Evolutionary conservation across 176 grass and related monocot species (phyloP).

Genomic region (Echinochloa phyllopogon): DNA sequence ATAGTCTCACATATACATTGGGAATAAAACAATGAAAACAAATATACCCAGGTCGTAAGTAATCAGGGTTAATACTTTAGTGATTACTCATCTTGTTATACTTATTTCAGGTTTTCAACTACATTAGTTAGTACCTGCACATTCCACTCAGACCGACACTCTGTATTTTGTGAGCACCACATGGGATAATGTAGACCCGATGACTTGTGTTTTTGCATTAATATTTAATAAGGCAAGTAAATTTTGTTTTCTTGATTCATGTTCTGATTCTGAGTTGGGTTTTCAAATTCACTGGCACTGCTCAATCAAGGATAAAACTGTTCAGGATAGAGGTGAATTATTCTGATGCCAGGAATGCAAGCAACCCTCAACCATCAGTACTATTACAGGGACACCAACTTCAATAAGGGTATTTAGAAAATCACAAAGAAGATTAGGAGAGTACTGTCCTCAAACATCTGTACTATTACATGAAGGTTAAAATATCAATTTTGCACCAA

Average conservation of each 20-base stretch:
- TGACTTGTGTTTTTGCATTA: not conserved
- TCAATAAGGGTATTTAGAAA: conserved; percentile 75
- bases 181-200: not conserved
- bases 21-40: not conserved
- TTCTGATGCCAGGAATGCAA: not conserved
- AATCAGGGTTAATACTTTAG: conserved; percentile 15
- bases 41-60: not conserved
- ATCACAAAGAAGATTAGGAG: conserved; percentile 69
- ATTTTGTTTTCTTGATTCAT: not conserved
- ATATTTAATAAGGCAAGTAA: conserved; percentile 13
- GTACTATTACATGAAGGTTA: conserved; percentile 5
- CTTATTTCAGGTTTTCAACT: conserved; percentile 11
- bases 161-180: not conserved
- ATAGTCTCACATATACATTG: conserved; percentile 1
- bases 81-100: conserved; percentile 13
- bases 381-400: conserved; percentile 12
- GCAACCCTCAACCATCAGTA: not conserved
- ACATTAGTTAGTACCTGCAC: not conserved
- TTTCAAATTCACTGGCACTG: conserved; percentile 1
- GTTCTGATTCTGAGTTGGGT: conserved; percentile 6
- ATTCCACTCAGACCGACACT: not conserved
- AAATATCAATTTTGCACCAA: conserved; percentile 42
- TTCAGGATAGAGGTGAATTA: not conserved
- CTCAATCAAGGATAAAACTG: conserved; percentile 21
- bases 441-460: conserved; percentile 2